Base-by-base conservation (phyloP, 192 early-diverging fungal genomes). In the Piromyces finnis region DNA sequence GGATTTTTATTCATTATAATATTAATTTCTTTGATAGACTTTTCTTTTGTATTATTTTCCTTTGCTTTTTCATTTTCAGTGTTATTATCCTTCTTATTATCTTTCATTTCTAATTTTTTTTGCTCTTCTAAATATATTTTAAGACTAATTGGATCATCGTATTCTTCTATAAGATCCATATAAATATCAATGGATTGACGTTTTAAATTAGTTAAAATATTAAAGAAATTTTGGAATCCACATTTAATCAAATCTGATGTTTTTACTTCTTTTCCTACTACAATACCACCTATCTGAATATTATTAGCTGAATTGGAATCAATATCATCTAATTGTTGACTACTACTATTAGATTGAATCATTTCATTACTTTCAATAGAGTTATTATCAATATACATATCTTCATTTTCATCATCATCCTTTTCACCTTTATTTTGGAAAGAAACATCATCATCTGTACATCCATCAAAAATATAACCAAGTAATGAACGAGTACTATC, bases 361-460 rank as follows among this genome's bases (percentile, higher is more conserved):
- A 81, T 30, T 78, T 26, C 17, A 28, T 29, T 30, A 29, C 79
- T 39, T 28, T 28, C 79, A 28, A 5, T 41, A 14, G 0, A 2
- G 13, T 78, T 78, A 35, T 85, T 79, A 79, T 79, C 79, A 18
- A 82, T 26, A 36, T 68, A 68, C 51, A 78, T 78, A 18, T 82
- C 82, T 2, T 78, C 78, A 30, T 81, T 68, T 77, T 86, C 87
- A 78, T 83, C 77, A 28, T 78, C 80, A 32, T 77, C 28, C 22
- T 79, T 81, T 15, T 78, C 6, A n/a, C 0, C 29, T 39, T 78
- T 83, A 27, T 78, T 78, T 5, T 78, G 39, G 28, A 82, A 36
- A 0, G 39, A 82, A n/a, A 91, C 90, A 81, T 90, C 90, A 22
- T 78, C 79, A 80, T 90, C 86, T 26, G 77, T 77, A 80, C 89